These are phyloP conservation scores for Hanseniaspora jakobsenii DNA, from an alignment of 805 yeast species.

Conservation along the genomic window DNA sequence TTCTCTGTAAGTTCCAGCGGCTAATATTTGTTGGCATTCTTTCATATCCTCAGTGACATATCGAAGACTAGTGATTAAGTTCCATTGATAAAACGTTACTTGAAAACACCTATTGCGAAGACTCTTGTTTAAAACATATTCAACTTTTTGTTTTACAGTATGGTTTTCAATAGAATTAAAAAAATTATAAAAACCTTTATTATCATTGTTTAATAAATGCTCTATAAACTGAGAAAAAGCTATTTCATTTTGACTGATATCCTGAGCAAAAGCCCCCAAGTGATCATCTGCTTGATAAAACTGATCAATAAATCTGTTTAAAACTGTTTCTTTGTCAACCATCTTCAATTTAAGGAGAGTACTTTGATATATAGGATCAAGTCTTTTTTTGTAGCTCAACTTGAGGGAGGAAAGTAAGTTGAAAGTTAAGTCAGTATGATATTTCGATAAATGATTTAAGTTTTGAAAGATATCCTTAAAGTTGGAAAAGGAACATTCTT, in stretches of 20 bases:
- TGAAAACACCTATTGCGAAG: conserved; percentile 2
- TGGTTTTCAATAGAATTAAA: conserved; percentile 1
- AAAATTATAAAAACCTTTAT: neutral
- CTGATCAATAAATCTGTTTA: neutral
- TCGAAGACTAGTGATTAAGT: conserved; percentile 1
- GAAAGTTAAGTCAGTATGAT: no score
- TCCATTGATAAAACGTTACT: conserved; percentile 2
- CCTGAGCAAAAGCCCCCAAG: neutral
- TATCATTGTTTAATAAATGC: conserved; percentile 4
- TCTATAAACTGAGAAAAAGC: conserved; percentile 1
- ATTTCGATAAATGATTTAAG: neutral
- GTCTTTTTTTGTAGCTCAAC: neutral
- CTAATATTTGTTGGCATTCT: neutral
- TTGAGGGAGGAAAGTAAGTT: neutral
- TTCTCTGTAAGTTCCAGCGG: conserved; percentile 1
- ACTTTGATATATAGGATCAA: neutral
- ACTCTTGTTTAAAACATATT: no score
- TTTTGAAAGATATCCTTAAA: neutral
- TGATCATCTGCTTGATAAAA: neutral
- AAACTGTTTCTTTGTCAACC: neutral
- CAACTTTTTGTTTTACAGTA: neutral
- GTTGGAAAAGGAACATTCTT: conserved; percentile 7
- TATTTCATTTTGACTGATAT: conserved; percentile 6
- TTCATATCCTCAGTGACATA: neutral
- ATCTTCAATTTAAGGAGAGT: conserved; percentile 3